Conservation (phyloP, 768 basidiomycete genomes). For the Rhizopogon salebrosus region DNA sequence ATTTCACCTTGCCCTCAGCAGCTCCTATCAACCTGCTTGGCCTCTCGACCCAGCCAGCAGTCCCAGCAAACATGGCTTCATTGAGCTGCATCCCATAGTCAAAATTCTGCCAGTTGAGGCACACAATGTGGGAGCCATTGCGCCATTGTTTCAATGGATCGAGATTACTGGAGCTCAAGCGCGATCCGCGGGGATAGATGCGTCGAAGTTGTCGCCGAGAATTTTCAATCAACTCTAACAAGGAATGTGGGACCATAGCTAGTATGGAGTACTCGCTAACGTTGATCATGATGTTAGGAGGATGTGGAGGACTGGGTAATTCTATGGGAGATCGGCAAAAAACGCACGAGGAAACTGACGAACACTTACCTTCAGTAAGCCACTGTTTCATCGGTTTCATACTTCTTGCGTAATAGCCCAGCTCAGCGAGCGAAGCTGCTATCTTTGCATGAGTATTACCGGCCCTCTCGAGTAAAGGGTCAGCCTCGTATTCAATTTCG, state of each 20-base stretch:
- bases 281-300: constrained; percentile 50
- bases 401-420: constrained; percentile 58
- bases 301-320: constrained; percentile 13
- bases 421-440: constrained; percentile 45
- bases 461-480: neutral
- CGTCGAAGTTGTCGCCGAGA: constrained; percentile 43
- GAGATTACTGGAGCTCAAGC: constrained; percentile 51
- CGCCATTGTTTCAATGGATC: constrained; percentile 50
- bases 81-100: constrained; percentile 56
- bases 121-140: constrained; percentile 51
- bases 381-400: constrained; percentile 55
- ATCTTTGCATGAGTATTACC: constrained; percentile 27
- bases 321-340: constrained; percentile 1
- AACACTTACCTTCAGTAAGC: constrained; percentile 33
- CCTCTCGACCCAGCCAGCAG: constrained; percentile 50
- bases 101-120: constrained; percentile 61
- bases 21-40: constrained; percentile 29
- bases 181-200: constrained; percentile 54
- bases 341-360: neutral
- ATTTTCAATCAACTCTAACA: constrained; percentile 36
- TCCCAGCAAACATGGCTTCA: constrained; percentile 58
- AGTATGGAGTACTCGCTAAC: constrained; percentile 48
- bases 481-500: constrained; percentile 8
- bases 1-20: constrained; percentile 12
- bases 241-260: constrained; percentile 33